Percentiles rank a stretch among this genome's conserved stretches.
phyloP scores from a whole-genome alignment of 192 early-diverging fungal genomes.

The Coemansia sp. region DNA sequence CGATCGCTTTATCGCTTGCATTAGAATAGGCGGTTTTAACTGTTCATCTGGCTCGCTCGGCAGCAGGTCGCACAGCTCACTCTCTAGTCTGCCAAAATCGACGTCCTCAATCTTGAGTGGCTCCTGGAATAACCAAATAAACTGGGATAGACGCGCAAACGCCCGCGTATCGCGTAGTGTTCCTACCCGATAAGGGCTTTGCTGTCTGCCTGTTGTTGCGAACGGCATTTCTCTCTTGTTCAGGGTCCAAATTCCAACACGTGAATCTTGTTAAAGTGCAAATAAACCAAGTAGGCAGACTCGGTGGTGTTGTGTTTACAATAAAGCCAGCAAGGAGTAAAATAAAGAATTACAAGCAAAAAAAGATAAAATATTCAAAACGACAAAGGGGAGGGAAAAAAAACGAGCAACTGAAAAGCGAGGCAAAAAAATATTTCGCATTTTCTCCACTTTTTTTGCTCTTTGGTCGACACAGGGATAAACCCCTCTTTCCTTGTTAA shows the following conservation, averaged over 20 bases:
- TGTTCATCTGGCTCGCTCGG: background rate
- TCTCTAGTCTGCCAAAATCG: constrained; percentile 21
- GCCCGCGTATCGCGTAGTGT: constrained; percentile 28
- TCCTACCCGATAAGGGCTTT: constrained; percentile 2
- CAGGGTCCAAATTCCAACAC: background rate
- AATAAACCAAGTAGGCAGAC: constrained; percentile 2
- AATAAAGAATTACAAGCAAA: background rate
- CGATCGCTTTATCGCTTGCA: constrained; percentile 13
- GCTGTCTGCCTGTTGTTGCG: constrained; percentile 5
- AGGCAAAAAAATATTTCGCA: too few relatives aligned
- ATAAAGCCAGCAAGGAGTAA: background rate
- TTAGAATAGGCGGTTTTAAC: constrained; percentile 4
- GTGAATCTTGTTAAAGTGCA: background rate
- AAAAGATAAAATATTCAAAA: background rate
- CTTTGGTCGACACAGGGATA: too few relatives aligned
- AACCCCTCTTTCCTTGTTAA: too few relatives aligned
- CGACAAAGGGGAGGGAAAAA: too few relatives aligned
- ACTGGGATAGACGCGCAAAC: constrained; percentile 39
- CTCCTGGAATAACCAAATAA: constrained; percentile 20
- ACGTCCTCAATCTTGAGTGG: constrained; percentile 21
- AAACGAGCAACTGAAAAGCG: too few relatives aligned
- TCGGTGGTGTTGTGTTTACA: background rate
- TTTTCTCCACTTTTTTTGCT: too few relatives aligned
- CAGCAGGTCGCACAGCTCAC: constrained; percentile 13
- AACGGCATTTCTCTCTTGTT: constrained; percentile 19